Percentiles rank a stretch among this genome's conserved stretches.
phyloP scores from a whole-genome alignment of 1,284 basidiomycete genomes.

The Rhizoctonia solani region DNA sequence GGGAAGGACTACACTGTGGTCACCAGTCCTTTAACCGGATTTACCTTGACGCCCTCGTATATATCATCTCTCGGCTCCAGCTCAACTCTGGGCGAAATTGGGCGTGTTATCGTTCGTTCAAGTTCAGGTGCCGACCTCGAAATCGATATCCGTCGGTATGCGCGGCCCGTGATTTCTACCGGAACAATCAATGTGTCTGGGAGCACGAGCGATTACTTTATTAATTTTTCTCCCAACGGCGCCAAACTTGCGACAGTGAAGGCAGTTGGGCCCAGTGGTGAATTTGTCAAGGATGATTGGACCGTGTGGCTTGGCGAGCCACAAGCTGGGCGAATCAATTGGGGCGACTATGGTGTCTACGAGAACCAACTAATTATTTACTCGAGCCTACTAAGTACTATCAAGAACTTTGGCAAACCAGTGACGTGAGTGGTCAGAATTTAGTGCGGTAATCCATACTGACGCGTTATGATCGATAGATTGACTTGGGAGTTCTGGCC shows the following conservation, averaged over 20 bases:
- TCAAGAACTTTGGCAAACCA: conserved; percentile 28
- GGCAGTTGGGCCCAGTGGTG: conserved; percentile 30
- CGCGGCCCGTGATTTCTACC: conserved; percentile 7
- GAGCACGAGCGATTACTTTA: conserved; percentile 11
- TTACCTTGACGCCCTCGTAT: conserved; percentile 32
- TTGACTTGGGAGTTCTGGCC: conserved; percentile 38
- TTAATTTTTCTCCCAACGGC: conserved; percentile 28
- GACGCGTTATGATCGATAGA: neutral
- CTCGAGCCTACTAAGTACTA: neutral
- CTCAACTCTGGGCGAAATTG: conserved; percentile 31
- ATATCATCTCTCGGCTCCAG: neutral
- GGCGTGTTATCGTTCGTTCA: conserved; percentile 27
- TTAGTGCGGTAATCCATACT: neutral
- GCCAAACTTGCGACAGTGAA: conserved; percentile 34
- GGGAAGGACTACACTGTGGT: conserved; percentile 28
- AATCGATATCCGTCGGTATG: conserved; percentile 35
- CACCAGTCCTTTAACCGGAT: conserved; percentile 24
- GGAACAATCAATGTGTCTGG: conserved; percentile 1
- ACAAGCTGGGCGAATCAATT: conserved; percentile 33
- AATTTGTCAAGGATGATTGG: conserved; percentile 34
- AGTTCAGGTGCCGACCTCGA: conserved; percentile 33
- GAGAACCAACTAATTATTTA: conserved; percentile 9
- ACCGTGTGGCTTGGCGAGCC: conserved; percentile 29
- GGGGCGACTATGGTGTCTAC: conserved; percentile 12
- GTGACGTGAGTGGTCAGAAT: conserved; percentile 25